These are phyloP conservation scores for Aquilaria agallochum DNA, from an alignment of 441 rosid species.

Conservation along the genomic window DNA sequence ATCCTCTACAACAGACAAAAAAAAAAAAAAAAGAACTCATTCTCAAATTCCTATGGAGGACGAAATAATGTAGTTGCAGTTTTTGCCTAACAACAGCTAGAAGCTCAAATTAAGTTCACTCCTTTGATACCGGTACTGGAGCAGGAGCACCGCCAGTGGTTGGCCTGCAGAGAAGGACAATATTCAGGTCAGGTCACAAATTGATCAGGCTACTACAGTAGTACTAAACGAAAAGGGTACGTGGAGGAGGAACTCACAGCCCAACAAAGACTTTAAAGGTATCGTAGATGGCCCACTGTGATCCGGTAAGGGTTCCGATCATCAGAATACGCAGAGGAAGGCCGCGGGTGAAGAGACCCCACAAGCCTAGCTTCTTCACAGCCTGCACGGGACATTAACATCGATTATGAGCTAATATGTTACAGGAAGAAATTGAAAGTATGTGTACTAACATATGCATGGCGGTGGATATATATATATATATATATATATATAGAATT, in stretches of 20 bases:
- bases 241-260: constrained; percentile 31
- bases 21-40: background rate
- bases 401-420: background rate
- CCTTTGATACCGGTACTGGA: constrained; percentile 30
- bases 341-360: constrained; percentile 60
- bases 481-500: background rate
- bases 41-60: background rate
- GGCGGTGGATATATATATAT: background rate
- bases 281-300: constrained; percentile 66
- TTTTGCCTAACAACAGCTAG: constrained; percentile 2
- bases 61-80: background rate
- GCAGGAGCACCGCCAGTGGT: constrained; percentile 62
- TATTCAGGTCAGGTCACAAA: background rate
- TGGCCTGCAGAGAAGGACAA: constrained; percentile 38
- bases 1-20: background rate
- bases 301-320: constrained; percentile 73
- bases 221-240: too few relatives aligned
- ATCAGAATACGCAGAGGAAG: constrained; percentile 68
- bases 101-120: constrained; percentile 5
- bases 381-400: constrained; percentile 32
- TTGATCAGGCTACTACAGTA: too few relatives aligned
- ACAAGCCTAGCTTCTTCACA: constrained; percentile 44
- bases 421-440: background rate
- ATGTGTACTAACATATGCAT: too few relatives aligned
- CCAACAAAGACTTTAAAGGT: constrained; percentile 68